A percentile compares a stretch with the other conserved stretches of the same genome.
Evolutionary conservation across 2,329 filamentous ascomycete genomes (phyloP).

Genomic region (Colletotrichum costaricense): DNA sequence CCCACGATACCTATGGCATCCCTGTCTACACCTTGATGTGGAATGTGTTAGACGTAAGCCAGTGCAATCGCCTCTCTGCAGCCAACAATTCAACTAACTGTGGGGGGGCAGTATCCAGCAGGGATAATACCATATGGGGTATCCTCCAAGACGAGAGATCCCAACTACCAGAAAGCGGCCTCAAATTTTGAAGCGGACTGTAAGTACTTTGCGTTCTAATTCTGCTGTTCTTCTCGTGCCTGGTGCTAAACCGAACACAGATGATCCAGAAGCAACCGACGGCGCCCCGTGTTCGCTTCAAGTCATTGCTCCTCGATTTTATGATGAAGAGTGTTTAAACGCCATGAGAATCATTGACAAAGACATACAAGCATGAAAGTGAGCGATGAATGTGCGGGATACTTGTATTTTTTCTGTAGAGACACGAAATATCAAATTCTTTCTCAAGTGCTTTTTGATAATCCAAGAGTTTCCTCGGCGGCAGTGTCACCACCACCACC

Average conservation of each 20-base stretch:
- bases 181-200: slow-evolving; percentile 46
- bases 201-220: slow-evolving; percentile 37
- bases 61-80: not conserved
- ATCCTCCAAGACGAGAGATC: slow-evolving; percentile 54
- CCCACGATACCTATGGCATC: slow-evolving; percentile 61
- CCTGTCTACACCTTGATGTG: slow-evolving; percentile 59
- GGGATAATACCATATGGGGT: slow-evolving; percentile 58
- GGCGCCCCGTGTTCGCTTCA: slow-evolving; percentile 59
- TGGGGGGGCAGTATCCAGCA: slow-evolving; percentile 55
- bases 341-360: slow-evolving; percentile 45
- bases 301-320: slow-evolving; percentile 55
- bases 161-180: slow-evolving; percentile 41
- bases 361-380: slow-evolving; percentile 4
- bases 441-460: not conserved
- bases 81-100: not conserved
- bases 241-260: slow-evolving; percentile 41
- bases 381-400: not conserved
- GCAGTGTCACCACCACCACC: not conserved
- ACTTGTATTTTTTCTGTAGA: not conserved
- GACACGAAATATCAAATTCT: too few species aligned
- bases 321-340: slow-evolving; percentile 58
- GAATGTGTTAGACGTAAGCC: slow-evolving; percentile 63
- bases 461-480: not conserved
- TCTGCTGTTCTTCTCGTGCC: not conserved
- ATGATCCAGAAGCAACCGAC: slow-evolving; percentile 51